Base-by-base conservation (phyloP, 345 rosid genomes). In the Atalantia buxifolia region DNA sequence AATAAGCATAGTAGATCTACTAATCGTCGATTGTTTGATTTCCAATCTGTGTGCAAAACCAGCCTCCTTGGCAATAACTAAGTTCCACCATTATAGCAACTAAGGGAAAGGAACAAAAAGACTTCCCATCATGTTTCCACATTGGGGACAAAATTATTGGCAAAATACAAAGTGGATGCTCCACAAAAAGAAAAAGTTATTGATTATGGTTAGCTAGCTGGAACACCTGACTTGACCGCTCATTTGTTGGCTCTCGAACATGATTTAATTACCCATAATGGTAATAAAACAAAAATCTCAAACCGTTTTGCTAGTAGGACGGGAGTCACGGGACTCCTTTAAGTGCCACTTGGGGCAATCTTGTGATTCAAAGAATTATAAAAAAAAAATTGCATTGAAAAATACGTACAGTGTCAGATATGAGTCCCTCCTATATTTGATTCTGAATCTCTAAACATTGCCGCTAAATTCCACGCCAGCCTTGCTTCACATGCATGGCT, bases 401-500 rank as follows among this genome's bases (percentile, higher is more conserved):
- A 5, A 16, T 50, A 36, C 12, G 38, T 8, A 66, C 38, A 66
- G 19, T 12, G 4, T 9, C 64, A 14, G 9, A 67, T n/a, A 71
- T 50, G 2, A 19, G 27, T 35, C 53, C 19, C 18, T 40, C 25
- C 9, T n/a, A 24, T 70, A 2, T 70, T 48, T 18, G n/a, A 50
- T 48, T 16, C 38, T 27, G 74, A 70, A 70, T 28, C 38, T 50
- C 24, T 70, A 12, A 9, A 22, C 70, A 67, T 21, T 38, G 28
- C 71, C 71, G 71, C 53, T 38, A 35, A 38, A 36, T 22, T 67
- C 28, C 25, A 21, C 21, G 60, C 78, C 48, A 64, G 71, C 78
- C 71, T 75, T 75, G 70, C 71, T 64, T 48, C 71, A 75, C 78
- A 64, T 75, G 78, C 27, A 31, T 64, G 78, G 48, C 71, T 64